A percentile compares a stretch with the other conserved stretches of the same genome.
Conservation (phyloP, 805 yeast genomes). For the Saturnispora hagleri region DNA sequence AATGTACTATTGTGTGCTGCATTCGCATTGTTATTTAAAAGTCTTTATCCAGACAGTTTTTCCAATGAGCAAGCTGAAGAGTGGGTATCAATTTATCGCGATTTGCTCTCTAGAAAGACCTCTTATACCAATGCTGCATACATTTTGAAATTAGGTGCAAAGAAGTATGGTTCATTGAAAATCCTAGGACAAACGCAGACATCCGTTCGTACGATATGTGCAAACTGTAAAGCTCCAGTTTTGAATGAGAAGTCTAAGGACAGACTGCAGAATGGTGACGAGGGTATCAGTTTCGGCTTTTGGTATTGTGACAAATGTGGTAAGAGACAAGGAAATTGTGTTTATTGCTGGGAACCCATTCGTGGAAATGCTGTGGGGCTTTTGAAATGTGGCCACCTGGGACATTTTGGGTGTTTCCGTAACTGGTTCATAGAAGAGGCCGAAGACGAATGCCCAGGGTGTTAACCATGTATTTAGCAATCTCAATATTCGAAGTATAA, state of each 20-base stretch:
- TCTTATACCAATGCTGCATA: constrained; percentile 51
- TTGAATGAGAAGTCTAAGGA: constrained; percentile 48
- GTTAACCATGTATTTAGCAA: constrained; percentile 18
- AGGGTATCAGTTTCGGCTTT: constrained; percentile 45
- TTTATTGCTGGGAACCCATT: constrained; percentile 69
- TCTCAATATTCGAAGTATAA: not conserved
- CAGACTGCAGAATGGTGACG: constrained; percentile 16
- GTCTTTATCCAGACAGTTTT: constrained; percentile 26
- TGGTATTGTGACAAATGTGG: constrained; percentile 82
- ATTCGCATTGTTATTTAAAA: constrained; percentile 44
- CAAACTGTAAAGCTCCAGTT: constrained; percentile 48
- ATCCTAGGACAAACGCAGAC: constrained; percentile 30
- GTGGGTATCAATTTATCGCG: constrained; percentile 48
- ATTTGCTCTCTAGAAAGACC: constrained; percentile 38
- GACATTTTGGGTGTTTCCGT: constrained; percentile 72
- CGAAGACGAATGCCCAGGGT: constrained; percentile 76
- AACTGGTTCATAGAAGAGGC: constrained; percentile 65
- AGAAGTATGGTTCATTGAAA: constrained; percentile 25
- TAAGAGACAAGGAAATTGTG: constrained; percentile 54
- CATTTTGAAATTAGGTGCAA: constrained; percentile 35
- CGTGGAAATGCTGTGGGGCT: constrained; percentile 55
- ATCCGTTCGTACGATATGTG: constrained; percentile 49
- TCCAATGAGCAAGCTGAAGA: constrained; percentile 36
- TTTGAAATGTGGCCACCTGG: constrained; percentile 76
- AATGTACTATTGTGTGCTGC: constrained; percentile 55